These are phyloP conservation scores for Talaromyces sp. DNA, from an alignment of 2,329 filamentous ascomycete species.

Conservation along the genomic window DNA sequence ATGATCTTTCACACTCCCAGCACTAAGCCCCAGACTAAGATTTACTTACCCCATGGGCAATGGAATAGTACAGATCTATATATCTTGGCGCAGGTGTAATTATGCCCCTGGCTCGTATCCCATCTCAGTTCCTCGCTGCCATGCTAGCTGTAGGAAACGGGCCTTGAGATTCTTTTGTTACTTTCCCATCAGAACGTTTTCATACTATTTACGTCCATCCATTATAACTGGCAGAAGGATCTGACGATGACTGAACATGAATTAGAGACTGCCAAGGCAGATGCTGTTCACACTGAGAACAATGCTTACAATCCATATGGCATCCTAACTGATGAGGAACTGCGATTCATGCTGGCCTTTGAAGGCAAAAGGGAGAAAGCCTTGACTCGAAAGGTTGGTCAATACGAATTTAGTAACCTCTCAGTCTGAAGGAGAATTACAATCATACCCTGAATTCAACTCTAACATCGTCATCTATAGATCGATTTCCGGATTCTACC, in stretches of 20 bases:
- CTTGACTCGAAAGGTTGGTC: neutral
- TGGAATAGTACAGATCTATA: too few species aligned
- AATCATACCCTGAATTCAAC: neutral
- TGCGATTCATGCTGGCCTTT: neutral
- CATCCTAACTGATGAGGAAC: neutral
- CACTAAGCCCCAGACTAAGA: neutral
- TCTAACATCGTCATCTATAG: neutral
- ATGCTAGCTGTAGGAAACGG: too few species aligned
- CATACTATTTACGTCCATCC: neutral
- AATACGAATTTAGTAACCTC: neutral
- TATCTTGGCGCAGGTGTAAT: too few species aligned
- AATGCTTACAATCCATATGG: neutral
- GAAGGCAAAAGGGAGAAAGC: neutral
- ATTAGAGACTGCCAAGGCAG: neutral
- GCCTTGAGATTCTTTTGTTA: neutral
- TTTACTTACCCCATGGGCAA: too few species aligned
- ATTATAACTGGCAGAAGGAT: neutral
- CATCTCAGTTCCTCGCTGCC: too few species aligned
- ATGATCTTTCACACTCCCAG: neutral
- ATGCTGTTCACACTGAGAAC: neutral
- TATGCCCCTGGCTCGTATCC: too few species aligned
- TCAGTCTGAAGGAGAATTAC: neutral
- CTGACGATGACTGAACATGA: neutral
- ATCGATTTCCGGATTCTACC: slow-evolving; percentile 37
- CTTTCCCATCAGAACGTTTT: neutral